Base-by-base conservation (phyloP, 495 filamentous ascomycete genomes). In the Pyrenula massariospora region DNA sequence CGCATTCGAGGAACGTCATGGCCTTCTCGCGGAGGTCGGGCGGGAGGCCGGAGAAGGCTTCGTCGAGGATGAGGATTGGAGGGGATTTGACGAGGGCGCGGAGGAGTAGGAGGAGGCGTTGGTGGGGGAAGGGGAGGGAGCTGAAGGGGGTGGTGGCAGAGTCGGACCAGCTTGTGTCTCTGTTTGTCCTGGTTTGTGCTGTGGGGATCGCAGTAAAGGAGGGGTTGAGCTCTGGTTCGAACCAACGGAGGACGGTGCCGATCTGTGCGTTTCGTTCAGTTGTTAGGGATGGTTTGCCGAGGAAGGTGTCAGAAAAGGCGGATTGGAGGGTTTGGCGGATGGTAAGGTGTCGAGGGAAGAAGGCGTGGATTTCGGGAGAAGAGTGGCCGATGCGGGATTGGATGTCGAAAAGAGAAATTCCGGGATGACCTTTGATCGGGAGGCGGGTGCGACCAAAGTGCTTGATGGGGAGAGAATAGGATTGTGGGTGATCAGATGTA, bases 401-500 rank as follows among this genome's bases (percentile, higher is more conserved):
- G 42, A 98, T 82, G 53, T 96, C 91, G 70, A 94, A 96, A 56
- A 95, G 83, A 2, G 89, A 93, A 24, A 96, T 81, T 0, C 88
- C 91, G 0, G 79, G 81, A 53, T 80, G 63, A 12, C 87, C 90
- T 0, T 75, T 76, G 53, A 84, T 78, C 0, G 91, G 90, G 1
- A 96, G 77, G 10, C 93, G 81, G 50, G 84, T 84, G 22, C 84
- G 83, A 1, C 89, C 88, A 60, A 98, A 96, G 42, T 96, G 73
- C 58, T 80, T 82, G 53, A 98, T 85, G 15, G 91, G 91, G 22
- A 87, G 79, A 2, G 89, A 89, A 67, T 97, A 98, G 1, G 91
- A 81, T 66, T 96, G 91, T 0, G 93, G 93, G 59, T 98, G 93
- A 65, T 98, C 93, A 2, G 91, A 96, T 36, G 88, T 93, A 59